A percentile compares a stretch with the other conserved stretches of the same genome.
Conservation (phyloP, 768 basidiomycete genomes). For the Lactarius indigo region DNA sequence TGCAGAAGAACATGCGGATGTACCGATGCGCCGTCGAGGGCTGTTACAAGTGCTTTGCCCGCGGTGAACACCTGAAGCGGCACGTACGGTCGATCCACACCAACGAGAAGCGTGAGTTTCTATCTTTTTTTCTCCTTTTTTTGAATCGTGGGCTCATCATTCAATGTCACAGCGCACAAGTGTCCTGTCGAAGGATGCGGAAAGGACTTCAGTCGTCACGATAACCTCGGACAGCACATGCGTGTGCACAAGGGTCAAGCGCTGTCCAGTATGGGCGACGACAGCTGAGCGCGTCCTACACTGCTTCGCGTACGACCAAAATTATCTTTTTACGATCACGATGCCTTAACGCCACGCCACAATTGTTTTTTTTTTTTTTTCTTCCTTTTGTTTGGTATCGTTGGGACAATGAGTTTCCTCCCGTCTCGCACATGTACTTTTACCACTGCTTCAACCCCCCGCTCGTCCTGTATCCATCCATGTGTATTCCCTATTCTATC, state of each 20-base stretch:
- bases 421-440: constrained; percentile 22
- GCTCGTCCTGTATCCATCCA: constrained; percentile 20
- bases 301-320: constrained; percentile 5
- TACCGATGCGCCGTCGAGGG: constrained; percentile 77
- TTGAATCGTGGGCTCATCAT: constrained; percentile 14
- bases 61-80: constrained; percentile 87
- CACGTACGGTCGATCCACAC: constrained; percentile 89
- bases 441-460: constrained; percentile 17
- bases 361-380: background rate
- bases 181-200: constrained; percentile 78
- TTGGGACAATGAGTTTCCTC: constrained; percentile 3
- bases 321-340: background rate
- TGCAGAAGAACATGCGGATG: constrained; percentile 33
- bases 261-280: background rate
- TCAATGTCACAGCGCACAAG: constrained; percentile 56
- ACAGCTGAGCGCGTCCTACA: constrained; percentile 8
- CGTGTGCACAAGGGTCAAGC: constrained; percentile 58
- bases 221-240: constrained; percentile 88
- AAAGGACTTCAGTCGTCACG: constrained; percentile 83
- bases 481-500: constrained; percentile 28
- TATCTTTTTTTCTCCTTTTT: background rate
- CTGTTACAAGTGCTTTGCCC: constrained; percentile 84
- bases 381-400: constrained; percentile 16
- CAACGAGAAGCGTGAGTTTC: constrained; percentile 80
- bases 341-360: background rate